Evolutionary conservation across 129 eudicot species (phyloP), one percentile per base, ranked within the genome.

Genomic region (Chrysanthemum seticuspe): DNA sequence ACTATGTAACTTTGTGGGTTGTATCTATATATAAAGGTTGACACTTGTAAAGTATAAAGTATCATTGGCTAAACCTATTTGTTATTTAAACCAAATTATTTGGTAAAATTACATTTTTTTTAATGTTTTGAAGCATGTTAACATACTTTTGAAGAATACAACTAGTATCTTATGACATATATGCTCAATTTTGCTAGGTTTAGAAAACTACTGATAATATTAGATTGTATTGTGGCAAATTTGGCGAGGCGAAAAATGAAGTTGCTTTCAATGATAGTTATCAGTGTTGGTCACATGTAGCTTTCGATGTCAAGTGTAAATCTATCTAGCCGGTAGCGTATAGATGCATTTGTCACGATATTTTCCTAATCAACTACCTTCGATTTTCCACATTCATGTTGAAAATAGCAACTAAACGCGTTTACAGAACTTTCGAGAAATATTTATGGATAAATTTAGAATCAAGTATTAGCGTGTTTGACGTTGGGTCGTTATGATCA

Each of bases 1-100:
- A 71, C 62, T 70, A 63, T 54, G 51, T 51, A 18, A 57, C 13
- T 57, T 16, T 57, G 76, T 58, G 67, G 74, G 56, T 44, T 71
- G 76, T 47, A 16, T 56, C 10, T 34, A 55, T 18, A 6, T 61
- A 1, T 50, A 61, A 61, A 16, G 55, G 10, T 63, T 10, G 65
- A 64, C 65, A 74, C 51, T 45, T 47, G 69, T 48, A 49, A 44
- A 49, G 50, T 6, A 50, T 62, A 64, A 74, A 74, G 71, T 51
- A 13, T 36, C 2, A 8, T 63, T 36, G 13, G 21, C 0, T 5
- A 63, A 34, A 7, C 25, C 16, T 55, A 54, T 27, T 29, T 29
- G 34, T 3, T 29, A 31, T 31, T 4, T 31, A 4, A 4, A 31
- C 36, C 36, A 31, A 31, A 31, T 31, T 31, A 31, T 31, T 31